phyloP scores from a whole-genome alignment of 768 basidiomycete species.

The Hysterangium stoloniferum region DNA sequence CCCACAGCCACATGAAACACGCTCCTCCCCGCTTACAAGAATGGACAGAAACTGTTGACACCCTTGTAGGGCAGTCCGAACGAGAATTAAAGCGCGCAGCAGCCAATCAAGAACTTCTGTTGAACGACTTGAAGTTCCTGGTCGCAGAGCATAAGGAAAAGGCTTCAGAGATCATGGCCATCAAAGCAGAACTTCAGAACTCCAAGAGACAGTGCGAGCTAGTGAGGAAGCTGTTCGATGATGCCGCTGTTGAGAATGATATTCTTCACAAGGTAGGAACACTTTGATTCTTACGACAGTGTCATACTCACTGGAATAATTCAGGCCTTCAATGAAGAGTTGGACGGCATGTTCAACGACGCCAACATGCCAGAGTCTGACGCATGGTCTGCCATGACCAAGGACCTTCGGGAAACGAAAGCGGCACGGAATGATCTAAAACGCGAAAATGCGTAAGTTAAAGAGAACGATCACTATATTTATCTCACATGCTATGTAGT shows the following conservation, averaged over 20 bases:
- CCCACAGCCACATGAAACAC: conserved; percentile 24
- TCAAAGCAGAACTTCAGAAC: conserved; percentile 57
- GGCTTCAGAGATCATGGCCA: conserved; percentile 52
- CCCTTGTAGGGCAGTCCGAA: conserved; percentile 51
- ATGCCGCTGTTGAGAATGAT: conserved; percentile 81
- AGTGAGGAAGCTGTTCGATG: conserved; percentile 67
- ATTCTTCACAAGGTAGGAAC: conserved; percentile 78
- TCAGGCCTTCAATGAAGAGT: conserved; percentile 90
- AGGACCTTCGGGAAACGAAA: conserved; percentile 68
- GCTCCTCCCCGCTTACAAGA: conserved; percentile 23
- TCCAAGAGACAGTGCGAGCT: conserved; percentile 69
- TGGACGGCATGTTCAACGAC: conserved; percentile 87
- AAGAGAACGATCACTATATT: background rate
- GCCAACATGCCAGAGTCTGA: conserved; percentile 74
- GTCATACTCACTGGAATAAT: background rate
- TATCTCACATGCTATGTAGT: conserved; percentile 29
- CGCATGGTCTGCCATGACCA: conserved; percentile 71
- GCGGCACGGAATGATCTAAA: conserved; percentile 63
- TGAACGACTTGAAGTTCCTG: conserved; percentile 41
- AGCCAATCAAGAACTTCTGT: conserved; percentile 48
- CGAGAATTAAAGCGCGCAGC: conserved; percentile 42
- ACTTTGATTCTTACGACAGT: background rate
- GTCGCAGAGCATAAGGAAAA: conserved; percentile 52
- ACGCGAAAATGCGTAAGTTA: conserved; percentile 73
- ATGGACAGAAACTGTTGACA: conserved; percentile 40